Evolutionary conservation across 73 alveolate species (phyloP).

Genomic region (Halteria grandinella): DNA sequence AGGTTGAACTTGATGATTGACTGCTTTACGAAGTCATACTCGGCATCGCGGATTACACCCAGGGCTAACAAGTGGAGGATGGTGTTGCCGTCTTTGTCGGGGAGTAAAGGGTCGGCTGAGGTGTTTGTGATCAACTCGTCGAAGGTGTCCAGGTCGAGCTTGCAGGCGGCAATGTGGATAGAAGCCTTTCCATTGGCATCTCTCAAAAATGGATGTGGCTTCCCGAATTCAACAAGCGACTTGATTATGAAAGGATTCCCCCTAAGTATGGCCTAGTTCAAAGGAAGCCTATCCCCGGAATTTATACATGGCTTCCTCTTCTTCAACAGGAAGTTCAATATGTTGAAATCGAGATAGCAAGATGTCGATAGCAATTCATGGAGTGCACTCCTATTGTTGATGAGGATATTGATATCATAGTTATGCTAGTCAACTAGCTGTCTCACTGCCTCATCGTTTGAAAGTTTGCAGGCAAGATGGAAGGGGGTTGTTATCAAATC

Average conservation of each 20-base stretch:
- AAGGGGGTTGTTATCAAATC: constrained; percentile 56
- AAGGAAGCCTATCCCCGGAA: constrained; percentile 59
- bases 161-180: constrained; percentile 59
- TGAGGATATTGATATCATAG: constrained; percentile 60
- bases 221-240: constrained; percentile 62
- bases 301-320: constrained; percentile 56
- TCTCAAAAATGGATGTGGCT: constrained; percentile 53
- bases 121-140: constrained; percentile 37
- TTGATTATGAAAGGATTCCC: constrained; percentile 58
- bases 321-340: constrained; percentile 53
- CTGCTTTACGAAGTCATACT: constrained; percentile 56
- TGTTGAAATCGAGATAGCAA: constrained; percentile 55
- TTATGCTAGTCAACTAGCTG: constrained; percentile 48
- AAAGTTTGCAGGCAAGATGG: constrained; percentile 57
- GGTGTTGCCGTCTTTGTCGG: constrained; percentile 65
- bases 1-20: constrained; percentile 25
- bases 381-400: constrained; percentile 43
- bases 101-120: constrained; percentile 62
- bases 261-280: constrained; percentile 63
- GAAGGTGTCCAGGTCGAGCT: constrained; percentile 55
- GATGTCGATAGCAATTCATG: constrained; percentile 59
- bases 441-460: constrained; percentile 62
- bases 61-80: constrained; percentile 53
- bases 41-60: constrained; percentile 68
- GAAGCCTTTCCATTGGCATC: constrained; percentile 65